A percentile compares a stretch with the other conserved stretches of the same genome.
phyloP scores from a whole-genome alignment of 2,329 filamentous ascomycete species.

The Atkinsonella hypoxylon region DNA sequence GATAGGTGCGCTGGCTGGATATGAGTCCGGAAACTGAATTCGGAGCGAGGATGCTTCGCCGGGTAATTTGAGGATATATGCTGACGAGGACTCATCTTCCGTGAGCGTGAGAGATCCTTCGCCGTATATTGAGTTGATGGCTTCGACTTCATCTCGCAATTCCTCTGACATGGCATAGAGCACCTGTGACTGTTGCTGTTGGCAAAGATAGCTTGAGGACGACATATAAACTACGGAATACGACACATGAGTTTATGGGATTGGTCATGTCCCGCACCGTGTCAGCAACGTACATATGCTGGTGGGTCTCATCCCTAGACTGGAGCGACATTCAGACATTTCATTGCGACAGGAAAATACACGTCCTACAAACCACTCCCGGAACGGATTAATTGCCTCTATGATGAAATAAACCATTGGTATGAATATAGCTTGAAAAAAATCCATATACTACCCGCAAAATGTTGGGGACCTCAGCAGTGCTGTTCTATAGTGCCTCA shows the following conservation, averaged over 20 bases:
- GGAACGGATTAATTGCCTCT: neutral
- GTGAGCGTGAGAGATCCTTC: slow-evolving; percentile 44
- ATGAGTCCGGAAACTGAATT: slow-evolving; percentile 58
- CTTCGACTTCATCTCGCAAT: slow-evolving; percentile 63
- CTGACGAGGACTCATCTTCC: slow-evolving; percentile 15
- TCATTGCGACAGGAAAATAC: neutral
- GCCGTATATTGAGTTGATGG: slow-evolving; percentile 77
- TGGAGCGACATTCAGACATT: neutral
- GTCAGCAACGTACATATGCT: neutral
- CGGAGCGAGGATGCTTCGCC: slow-evolving; percentile 45
- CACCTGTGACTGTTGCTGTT: neutral
- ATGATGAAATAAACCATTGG: neutral
- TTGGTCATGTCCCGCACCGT: no score
- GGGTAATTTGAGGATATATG: slow-evolving; percentile 57
- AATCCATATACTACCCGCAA: slow-evolving; percentile 1
- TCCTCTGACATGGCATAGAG: slow-evolving; percentile 37
- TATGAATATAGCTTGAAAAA: neutral
- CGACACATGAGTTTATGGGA: neutral
- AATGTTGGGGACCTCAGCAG: slow-evolving; percentile 7
- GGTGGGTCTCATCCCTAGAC: neutral
- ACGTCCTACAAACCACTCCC: neutral
- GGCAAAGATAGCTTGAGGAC: no score
- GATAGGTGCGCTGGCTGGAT: slow-evolving; percentile 62
- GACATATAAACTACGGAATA: neutral
- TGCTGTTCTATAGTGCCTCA: slow-evolving; percentile 18